phyloP scores from a whole-genome alignment of 768 basidiomycete genomes.

The Cyclocybe cylindracea region DNA sequence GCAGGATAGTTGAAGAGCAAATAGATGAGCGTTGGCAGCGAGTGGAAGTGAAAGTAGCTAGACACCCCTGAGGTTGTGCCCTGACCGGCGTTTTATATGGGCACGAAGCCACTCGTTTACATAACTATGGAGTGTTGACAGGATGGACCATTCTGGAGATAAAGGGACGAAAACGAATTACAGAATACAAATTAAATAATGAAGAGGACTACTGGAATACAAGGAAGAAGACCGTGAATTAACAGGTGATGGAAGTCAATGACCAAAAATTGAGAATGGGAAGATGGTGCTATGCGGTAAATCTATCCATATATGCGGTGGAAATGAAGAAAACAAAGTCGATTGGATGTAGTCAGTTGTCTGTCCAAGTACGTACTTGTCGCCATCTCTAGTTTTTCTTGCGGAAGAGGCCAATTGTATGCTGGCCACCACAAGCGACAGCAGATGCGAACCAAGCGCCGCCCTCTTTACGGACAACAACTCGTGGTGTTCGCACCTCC shows the following conservation, averaged over 20 bases:
- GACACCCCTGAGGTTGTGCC: no score
- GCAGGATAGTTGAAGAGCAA: no score
- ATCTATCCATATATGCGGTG: slow-evolving; percentile 22
- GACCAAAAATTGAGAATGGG: slow-evolving; percentile 1
- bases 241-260: slow-evolving; percentile 3
- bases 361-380: not conserved
- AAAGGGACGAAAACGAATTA: not conserved
- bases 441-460: slow-evolving; percentile 66
- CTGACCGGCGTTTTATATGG: no score
- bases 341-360: not conserved
- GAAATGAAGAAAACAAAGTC: not conserved
- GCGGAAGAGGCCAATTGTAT: slow-evolving; percentile 71
- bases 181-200: not conserved
- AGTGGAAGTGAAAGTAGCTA: no score
- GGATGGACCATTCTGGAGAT: no score
- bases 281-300: slow-evolving; percentile 12
- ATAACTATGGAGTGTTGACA: no score
- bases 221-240: not conserved
- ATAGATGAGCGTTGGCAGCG: no score
- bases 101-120: no score
- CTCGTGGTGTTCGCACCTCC: slow-evolving; percentile 62
- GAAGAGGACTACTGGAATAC: not conserved
- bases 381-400: slow-evolving; percentile 47
- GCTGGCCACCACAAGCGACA: slow-evolving; percentile 79
- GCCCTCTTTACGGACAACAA: slow-evolving; percentile 73